These are phyloP conservation scores for Zygosaccharomyces bailii DNA, from an alignment of 805 yeast genomes.

Conservation along the genomic window DNA sequence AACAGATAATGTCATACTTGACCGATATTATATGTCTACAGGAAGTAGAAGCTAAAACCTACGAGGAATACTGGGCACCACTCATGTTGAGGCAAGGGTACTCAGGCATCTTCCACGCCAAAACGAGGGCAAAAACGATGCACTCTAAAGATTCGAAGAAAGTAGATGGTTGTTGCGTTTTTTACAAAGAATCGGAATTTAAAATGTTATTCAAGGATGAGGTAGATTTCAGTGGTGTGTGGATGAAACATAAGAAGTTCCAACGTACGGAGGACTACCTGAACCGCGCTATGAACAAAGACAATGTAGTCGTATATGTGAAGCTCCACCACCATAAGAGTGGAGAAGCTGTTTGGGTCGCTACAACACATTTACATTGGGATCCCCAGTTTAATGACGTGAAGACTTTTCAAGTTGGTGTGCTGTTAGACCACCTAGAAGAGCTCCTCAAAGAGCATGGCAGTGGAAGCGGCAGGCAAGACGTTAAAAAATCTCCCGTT, in stretches of 20 bases:
- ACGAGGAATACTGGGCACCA: constrained; percentile 83
- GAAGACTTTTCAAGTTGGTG: constrained; percentile 91
- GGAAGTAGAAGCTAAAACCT: constrained; percentile 88
- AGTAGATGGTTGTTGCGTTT: constrained; percentile 98
- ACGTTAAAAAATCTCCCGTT: constrained; percentile 62
- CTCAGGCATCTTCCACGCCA: constrained; percentile 75
- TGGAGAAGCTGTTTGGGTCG: constrained; percentile 68
- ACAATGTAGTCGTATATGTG: constrained; percentile 79
- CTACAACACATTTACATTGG: constrained; percentile 97
- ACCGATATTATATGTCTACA: constrained; percentile 88
- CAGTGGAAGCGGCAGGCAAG: constrained; percentile 46
- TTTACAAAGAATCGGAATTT: constrained; percentile 68
- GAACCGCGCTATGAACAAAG: constrained; percentile 94
- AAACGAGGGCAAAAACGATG: constrained; percentile 92
- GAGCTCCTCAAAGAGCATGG: constrained; percentile 48
- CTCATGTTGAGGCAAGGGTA: constrained; percentile 70
- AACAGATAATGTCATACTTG: constrained; percentile 61
- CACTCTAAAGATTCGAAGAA: constrained; percentile 71
- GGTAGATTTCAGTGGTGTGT: constrained; percentile 78
- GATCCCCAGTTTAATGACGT: constrained; percentile 96
- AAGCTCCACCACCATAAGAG: constrained; percentile 69
- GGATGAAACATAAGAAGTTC: constrained; percentile 78
- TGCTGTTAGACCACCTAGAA: constrained; percentile 83
- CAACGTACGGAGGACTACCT: constrained; percentile 92
- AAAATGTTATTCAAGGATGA: constrained; percentile 64